A percentile compares a stretch with the other conserved stretches of the same genome.
These are phyloP conservation scores for Drechslerella stenobrocha DNA, from an alignment of 2,329 filamentous ascomycete species.

Conservation along the genomic window DNA sequence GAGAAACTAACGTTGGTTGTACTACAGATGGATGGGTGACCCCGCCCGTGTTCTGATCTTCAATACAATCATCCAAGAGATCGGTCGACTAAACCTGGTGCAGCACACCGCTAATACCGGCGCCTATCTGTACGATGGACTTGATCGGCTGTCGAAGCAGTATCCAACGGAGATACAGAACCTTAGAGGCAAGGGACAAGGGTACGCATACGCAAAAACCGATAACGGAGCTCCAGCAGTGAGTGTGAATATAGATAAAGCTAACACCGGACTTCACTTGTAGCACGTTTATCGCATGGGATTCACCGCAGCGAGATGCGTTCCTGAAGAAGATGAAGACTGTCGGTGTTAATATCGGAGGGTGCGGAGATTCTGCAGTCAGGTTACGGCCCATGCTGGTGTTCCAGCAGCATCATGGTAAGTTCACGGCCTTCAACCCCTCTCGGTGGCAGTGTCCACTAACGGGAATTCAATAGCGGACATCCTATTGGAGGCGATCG, in stretches of 20 bases:
- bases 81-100: slow-evolving; percentile 75
- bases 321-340: slow-evolving; percentile 78
- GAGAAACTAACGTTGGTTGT: not conserved
- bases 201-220: slow-evolving; percentile 54
- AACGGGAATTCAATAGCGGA: slow-evolving; percentile 60
- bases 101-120: slow-evolving; percentile 74
- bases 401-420: slow-evolving; percentile 84
- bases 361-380: slow-evolving; percentile 74
- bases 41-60: slow-evolving; percentile 82
- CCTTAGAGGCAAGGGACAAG: slow-evolving; percentile 81
- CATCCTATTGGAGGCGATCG: slow-evolving; percentile 75
- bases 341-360: slow-evolving; percentile 83
- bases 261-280: not conserved
- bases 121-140: slow-evolving; percentile 72
- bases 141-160: slow-evolving; percentile 68
- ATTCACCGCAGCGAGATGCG: slow-evolving; percentile 76
- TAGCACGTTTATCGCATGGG: slow-evolving; percentile 84
- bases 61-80: slow-evolving; percentile 80
- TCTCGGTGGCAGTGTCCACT: slow-evolving; percentile 31
- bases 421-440: slow-evolving; percentile 47
- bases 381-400: slow-evolving; percentile 85
- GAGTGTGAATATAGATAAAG: not conserved
- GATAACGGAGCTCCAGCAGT: not conserved
- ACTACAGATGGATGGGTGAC: slow-evolving; percentile 77
- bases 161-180: slow-evolving; percentile 80